These are phyloP conservation scores for Ustilago trichophora DNA, from an alignment of 1,284 basidiomycete species.

Conservation along the genomic window DNA sequence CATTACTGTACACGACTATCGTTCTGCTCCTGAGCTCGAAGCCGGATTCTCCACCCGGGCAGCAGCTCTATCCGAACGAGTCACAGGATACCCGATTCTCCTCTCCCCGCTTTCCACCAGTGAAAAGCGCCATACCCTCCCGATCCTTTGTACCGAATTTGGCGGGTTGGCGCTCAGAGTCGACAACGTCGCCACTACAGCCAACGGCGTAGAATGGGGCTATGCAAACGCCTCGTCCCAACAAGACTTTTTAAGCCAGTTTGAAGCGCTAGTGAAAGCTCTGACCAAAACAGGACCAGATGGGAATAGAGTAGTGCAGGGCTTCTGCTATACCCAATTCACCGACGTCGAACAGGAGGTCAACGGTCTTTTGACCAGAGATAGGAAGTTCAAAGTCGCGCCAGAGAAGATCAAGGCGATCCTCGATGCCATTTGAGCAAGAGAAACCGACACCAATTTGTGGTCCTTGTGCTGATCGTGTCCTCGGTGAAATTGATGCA, in stretches of 20 bases:
- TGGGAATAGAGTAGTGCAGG: constrained; percentile 28
- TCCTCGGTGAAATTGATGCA: too few species aligned
- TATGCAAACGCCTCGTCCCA: constrained; percentile 30
- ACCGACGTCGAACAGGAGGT: constrained; percentile 46
- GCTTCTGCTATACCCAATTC: constrained; percentile 52
- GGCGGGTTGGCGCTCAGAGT: constrained; percentile 35
- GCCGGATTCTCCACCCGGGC: constrained; percentile 4
- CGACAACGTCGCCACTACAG: constrained; percentile 8
- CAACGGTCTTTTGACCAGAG: constrained; percentile 42
- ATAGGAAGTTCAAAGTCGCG: constrained; percentile 34
- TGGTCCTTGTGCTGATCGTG: too few species aligned
- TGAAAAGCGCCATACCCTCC: constrained; percentile 14
- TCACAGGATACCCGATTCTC: constrained; percentile 41
- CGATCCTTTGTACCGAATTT: constrained; percentile 48
- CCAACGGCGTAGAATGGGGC: constrained; percentile 32
- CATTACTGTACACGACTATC: constrained; percentile 47
- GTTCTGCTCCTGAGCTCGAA: constrained; percentile 13
- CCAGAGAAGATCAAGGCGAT: constrained; percentile 39
- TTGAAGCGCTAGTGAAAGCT: constrained; percentile 26
- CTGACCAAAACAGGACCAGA: constrained; percentile 2
- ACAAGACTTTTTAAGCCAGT: constrained; percentile 23
- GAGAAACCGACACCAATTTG: too few species aligned
- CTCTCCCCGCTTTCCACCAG: too few species aligned
- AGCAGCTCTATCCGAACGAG: constrained; percentile 4
- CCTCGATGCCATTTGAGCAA: constrained; percentile 35